Conservation (phyloP, 139 green algal genomes). For the Ostreobium quekettii region DNA sequence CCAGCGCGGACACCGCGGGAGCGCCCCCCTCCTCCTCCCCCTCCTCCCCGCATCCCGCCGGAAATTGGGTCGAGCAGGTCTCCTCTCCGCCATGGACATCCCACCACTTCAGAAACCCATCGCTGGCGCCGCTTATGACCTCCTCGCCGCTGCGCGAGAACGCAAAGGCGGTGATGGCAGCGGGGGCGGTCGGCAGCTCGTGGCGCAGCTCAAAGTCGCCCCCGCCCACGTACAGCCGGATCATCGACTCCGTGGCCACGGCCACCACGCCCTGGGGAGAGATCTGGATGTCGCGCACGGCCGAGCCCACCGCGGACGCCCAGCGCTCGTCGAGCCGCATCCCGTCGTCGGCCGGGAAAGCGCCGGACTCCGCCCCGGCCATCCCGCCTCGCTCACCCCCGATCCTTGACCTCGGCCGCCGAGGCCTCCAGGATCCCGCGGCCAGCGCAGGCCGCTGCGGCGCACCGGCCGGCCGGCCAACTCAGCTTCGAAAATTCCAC, state of each 20-base stretch:
- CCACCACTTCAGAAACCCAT: constrained; percentile 47
- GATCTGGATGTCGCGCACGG: constrained; percentile 22
- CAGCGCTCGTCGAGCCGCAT: too few relatives aligned
- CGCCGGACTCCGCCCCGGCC: too few relatives aligned
- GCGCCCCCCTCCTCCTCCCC: constrained; percentile 19
- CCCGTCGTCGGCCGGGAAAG: too few relatives aligned
- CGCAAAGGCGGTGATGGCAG: constrained; percentile 24
- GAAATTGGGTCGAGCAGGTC: constrained; percentile 32
- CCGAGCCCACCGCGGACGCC: too few relatives aligned
- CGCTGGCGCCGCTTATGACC: constrained; percentile 28
- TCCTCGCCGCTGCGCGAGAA: constrained; percentile 26
- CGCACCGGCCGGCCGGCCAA: too few relatives aligned
- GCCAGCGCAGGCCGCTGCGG: too few relatives aligned
- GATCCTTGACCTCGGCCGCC: too few relatives aligned
- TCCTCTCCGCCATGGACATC: constrained; percentile 36
- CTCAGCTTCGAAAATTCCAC: too few relatives aligned
- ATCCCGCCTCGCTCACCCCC: too few relatives aligned
- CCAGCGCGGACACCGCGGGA: constrained; percentile 27
- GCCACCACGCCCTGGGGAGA: constrained; percentile 26
- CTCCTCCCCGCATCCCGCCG: constrained; percentile 9
- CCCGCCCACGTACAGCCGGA: constrained; percentile 21
- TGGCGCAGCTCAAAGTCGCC: constrained; percentile 18
- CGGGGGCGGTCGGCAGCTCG: constrained; percentile 21
- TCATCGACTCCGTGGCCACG: constrained; percentile 15
- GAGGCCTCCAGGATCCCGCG: too few relatives aligned